Evolutionary conservation across 202 grass and related monocot species (phyloP).

Genomic region (Zizania palustris): DNA sequence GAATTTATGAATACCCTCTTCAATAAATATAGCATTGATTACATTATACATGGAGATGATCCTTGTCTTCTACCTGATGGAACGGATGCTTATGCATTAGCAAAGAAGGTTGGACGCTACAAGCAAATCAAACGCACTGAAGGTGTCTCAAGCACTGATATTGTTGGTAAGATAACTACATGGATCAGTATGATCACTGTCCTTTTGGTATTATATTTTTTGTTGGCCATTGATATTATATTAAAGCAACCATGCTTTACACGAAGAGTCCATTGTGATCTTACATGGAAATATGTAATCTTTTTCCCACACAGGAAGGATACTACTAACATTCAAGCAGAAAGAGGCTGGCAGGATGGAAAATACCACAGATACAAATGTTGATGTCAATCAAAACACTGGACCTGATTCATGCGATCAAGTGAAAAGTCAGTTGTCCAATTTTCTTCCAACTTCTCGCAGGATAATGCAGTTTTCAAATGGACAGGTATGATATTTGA

Average conservation of each 20-base stretch:
- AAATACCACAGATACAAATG: slow-evolving; percentile 1
- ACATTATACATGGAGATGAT: slow-evolving; percentile 93
- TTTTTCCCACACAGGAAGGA: slow-evolving; percentile 61
- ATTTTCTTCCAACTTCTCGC: slow-evolving; percentile 91
- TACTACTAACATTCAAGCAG: slow-evolving; percentile 70
- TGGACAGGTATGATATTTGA: slow-evolving; percentile 64
- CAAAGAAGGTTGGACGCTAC: slow-evolving; percentile 88
- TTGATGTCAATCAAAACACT: slow-evolving; percentile 43
- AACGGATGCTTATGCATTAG: slow-evolving; percentile 78
- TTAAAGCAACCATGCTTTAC: not conserved
- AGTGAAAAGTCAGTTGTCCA: slow-evolving; percentile 71
- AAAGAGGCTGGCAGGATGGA: slow-evolving; percentile 32
- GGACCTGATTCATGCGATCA: slow-evolving; percentile 45
- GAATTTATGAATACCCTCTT: slow-evolving; percentile 94
- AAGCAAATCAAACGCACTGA: slow-evolving; percentile 97
- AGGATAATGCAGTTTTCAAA: slow-evolving; percentile 95
- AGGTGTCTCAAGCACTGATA: slow-evolving; percentile 91
- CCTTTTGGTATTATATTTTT: not conserved
- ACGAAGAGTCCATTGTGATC: slow-evolving; percentile 25
- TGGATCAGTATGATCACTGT: slow-evolving; percentile 3
- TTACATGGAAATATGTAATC: slow-evolving; percentile 15
- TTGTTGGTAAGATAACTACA: slow-evolving; percentile 67
- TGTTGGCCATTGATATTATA: slow-evolving; percentile 14
- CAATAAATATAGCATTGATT: slow-evolving; percentile 87
- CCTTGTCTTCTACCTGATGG: slow-evolving; percentile 90